These are phyloP conservation scores for Entomortierella parvispora DNA, from an alignment of 192 early-diverging fungal genomes.

Conservation along the genomic window DNA sequence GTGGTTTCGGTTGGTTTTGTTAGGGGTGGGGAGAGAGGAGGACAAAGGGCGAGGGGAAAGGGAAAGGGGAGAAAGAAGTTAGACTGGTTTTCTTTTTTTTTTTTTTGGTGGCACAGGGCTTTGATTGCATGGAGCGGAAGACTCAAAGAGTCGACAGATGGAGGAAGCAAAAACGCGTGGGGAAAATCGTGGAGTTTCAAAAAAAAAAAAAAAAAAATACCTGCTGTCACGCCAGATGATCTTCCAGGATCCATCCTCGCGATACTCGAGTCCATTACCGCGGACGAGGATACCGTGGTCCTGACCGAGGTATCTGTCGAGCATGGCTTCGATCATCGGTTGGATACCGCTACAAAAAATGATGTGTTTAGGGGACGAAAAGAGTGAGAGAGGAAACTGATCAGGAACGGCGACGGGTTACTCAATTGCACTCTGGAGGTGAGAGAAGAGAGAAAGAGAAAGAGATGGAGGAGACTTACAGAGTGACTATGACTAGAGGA, in stretches of 20 bases:
- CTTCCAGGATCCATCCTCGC: conserved; percentile 31
- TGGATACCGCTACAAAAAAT: conserved; percentile 29
- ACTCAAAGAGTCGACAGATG: neutral
- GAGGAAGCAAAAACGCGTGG: neutral
- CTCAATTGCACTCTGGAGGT: no score
- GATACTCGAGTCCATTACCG: conserved; percentile 18
- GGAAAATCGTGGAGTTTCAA: neutral
- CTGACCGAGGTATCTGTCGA: conserved; percentile 25
- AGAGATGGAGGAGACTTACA: conserved; percentile 18
- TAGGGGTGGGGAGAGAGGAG: neutral
- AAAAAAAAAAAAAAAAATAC: conserved; percentile 4
- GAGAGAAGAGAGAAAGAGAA: neutral
- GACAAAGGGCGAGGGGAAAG: neutral
- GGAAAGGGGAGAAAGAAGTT: neutral
- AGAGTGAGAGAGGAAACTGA: neutral
- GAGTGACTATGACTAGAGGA: conserved; percentile 27
- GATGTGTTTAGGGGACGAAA: neutral
- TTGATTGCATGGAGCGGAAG: no score
- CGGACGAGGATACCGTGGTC: conserved; percentile 26
- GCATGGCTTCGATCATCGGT: conserved; percentile 35
- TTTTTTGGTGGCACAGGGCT: no score
- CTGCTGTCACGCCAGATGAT: conserved; percentile 42
- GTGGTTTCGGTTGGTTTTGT: no score
- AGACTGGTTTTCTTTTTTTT: no score
- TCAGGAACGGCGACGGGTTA: no score